Base-by-base conservation (phyloP, 1,284 basidiomycete species). In the Cutaneotrichosporon cavernicola region DNA sequence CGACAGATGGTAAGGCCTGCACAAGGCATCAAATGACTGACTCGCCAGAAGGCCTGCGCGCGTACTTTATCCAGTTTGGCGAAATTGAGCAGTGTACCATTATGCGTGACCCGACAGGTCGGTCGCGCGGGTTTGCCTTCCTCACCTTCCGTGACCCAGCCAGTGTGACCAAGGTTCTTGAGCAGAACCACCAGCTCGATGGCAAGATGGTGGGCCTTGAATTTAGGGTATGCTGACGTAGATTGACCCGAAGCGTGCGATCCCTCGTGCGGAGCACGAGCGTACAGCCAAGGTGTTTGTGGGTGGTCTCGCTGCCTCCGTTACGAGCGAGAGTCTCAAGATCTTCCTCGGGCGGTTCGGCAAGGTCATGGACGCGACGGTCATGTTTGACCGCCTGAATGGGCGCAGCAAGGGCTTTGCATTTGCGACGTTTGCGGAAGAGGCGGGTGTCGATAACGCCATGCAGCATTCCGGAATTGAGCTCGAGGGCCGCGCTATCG, bases 211-310 rank as follows among this genome's bases (percentile, higher is more conserved):
- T 93, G 76, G 81, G 90, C 31, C 6, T 34, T 31, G 26, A 2
- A 9, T n/a, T 11, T 22, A 61, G 14, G n/a, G 36, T 49, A 51
- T 32, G 43, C 64, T 56, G n/a, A 52, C 63, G 51, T 79, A 98
- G 95, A 99, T 99, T 78, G 97, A 99, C 76, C 97, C 97, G 13
- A 99, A 99, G 82, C 89, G 96, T 64, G 97, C 97, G 6, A 97
- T 99, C 70, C 97, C 97, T 16, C 87, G 96, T 70, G 90, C 92
- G 75, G 94, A 97, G 71, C 91, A 95, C 74, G 91, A 93, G 73
- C 86, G 90, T 21, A 91, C 91, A 0, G 91, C 91, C 56, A 94
- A 95, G 77, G 84, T 98, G 51, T 99, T 99, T 77, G 95, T 99
- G 58, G 95, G 97, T 56, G 94, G 95, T 46, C 86, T 99, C 8